A percentile compares a stretch with the other conserved stretches of the same genome.
These are phyloP conservation scores for Sporothrix schenckii DNA, from an alignment of 2,329 filamentous ascomycete species.

Conservation along the genomic window DNA sequence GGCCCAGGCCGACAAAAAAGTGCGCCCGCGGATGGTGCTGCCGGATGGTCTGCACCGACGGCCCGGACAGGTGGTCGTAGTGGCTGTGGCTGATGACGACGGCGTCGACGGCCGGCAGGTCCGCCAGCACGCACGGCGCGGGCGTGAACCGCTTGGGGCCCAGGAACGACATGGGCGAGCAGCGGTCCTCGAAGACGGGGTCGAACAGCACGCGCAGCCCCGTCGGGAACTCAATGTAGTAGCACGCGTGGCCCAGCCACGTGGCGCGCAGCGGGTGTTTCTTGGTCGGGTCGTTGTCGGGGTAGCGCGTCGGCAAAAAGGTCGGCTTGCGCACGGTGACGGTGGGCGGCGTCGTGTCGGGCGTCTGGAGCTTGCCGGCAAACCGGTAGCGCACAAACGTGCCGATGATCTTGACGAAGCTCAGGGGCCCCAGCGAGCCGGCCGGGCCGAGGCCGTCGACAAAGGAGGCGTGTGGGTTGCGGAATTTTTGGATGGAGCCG, in stretches of 20 bases:
- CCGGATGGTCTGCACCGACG: constrained; percentile 71
- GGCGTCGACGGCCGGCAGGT: constrained; percentile 75
- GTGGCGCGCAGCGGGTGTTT: constrained; percentile 68
- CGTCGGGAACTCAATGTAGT: constrained; percentile 84
- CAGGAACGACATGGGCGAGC: constrained; percentile 70
- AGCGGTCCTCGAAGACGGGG: constrained; percentile 87
- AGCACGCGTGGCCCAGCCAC: constrained; percentile 95
- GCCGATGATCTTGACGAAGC: constrained; percentile 38
- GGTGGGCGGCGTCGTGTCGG: constrained; percentile 66
- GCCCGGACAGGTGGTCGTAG: constrained; percentile 86
- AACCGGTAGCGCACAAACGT: constrained; percentile 39
- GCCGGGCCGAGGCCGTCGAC: constrained; percentile 36
- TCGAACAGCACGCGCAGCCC: constrained; percentile 90
- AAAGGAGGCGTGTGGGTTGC: constrained; percentile 57
- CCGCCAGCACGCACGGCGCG: constrained; percentile 72
- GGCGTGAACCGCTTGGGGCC: constrained; percentile 79
- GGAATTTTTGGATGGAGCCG: constrained; percentile 51
- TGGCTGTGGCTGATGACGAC: constrained; percentile 87
- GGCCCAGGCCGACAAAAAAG: constrained; percentile 84
- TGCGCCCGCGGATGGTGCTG: constrained; percentile 74
- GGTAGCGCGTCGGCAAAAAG: constrained; percentile 65
- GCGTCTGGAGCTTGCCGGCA: constrained; percentile 49
- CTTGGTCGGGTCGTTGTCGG: constrained; percentile 36
- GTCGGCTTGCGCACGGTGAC: constrained; percentile 67
- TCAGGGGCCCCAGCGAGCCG: constrained; percentile 1